These are phyloP conservation scores for Reutealis trisperma DNA, from an alignment of 345 rosid genomes.

Conservation along the genomic window DNA sequence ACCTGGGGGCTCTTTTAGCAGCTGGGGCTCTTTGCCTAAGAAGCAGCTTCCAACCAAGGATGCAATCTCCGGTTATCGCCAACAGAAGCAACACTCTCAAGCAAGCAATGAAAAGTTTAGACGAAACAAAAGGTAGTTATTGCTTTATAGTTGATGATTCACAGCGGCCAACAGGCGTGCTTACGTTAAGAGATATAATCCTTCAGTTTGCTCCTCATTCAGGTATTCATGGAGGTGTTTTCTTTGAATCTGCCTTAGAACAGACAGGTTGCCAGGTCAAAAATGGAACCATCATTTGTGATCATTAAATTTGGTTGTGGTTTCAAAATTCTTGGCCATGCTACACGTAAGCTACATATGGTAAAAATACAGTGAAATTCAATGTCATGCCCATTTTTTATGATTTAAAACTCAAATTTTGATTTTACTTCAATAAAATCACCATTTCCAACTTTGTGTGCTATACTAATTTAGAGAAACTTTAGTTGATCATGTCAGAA, in stretches of 20 bases:
- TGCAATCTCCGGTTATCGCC: slow-evolving; percentile 37
- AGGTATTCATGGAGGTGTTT: slow-evolving; percentile 36
- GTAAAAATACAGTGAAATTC: too few relatives aligned
- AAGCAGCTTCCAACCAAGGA: slow-evolving; percentile 36
- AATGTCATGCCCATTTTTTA: too few relatives aligned
- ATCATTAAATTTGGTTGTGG: slow-evolving; percentile 17
- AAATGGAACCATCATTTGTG: slow-evolving; percentile 35
- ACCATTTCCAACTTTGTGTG: not conserved
- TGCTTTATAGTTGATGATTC: slow-evolving; percentile 33
- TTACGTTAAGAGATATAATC: slow-evolving; percentile 35
- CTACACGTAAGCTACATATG: too few relatives aligned
- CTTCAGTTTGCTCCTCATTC: slow-evolving; percentile 48
- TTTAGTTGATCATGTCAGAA: too few relatives aligned
- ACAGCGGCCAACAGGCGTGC: slow-evolving; percentile 16
- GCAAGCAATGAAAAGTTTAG: slow-evolving; percentile 43
- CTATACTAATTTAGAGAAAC: too few relatives aligned
- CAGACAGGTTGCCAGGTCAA: slow-evolving; percentile 36
- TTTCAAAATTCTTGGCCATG: too few relatives aligned
- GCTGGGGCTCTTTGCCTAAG: slow-evolving; percentile 33
- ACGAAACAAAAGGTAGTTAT: slow-evolving; percentile 27
- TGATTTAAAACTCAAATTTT: too few relatives aligned
- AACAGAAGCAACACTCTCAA: slow-evolving; percentile 39
- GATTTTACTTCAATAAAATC: too few relatives aligned
- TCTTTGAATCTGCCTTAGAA: slow-evolving; percentile 43
- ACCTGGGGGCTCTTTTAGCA: slow-evolving; percentile 28